These are phyloP conservation scores for Candida corydali DNA, from an alignment of 805 yeast species.

Conservation along the genomic window DNA sequence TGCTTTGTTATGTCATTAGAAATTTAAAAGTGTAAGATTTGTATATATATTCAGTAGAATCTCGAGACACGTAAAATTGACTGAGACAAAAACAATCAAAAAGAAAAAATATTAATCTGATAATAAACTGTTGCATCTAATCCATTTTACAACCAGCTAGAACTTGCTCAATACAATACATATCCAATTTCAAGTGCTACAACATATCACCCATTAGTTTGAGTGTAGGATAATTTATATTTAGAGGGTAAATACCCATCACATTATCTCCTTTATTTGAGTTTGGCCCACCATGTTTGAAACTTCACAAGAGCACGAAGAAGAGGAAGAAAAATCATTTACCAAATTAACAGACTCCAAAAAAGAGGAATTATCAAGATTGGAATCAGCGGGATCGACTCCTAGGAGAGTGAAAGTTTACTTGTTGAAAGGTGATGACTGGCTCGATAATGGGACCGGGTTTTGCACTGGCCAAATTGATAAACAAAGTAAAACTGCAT, in stretches of 20 bases:
- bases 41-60: not conserved
- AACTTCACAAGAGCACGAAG: not conserved
- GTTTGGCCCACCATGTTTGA: not conserved
- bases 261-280: no score
- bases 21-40: not conserved
- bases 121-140: not conserved
- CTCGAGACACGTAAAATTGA: constrained; percentile 5
- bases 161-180: no score
- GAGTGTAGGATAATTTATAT: no score
- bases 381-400: constrained; percentile 10
- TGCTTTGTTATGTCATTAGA: constrained; percentile 39
- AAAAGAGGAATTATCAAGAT: not conserved
- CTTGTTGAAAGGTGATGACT: constrained; percentile 69
- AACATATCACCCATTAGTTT: no score
- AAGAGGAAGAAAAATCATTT: not conserved
- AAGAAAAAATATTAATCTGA: not conserved
- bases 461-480: constrained; percentile 71
- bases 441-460: constrained; percentile 95
- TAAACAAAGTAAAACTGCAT: constrained; percentile 39
- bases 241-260: no score
- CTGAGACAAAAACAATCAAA: not conserved
- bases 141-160: not conserved
- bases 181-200: no score
- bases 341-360: constrained; percentile 2
- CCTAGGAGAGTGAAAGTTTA: constrained; percentile 92